phyloP scores from a whole-genome alignment of 1,284 basidiomycete genomes.

The Ganoderma lingzhi region DNA sequence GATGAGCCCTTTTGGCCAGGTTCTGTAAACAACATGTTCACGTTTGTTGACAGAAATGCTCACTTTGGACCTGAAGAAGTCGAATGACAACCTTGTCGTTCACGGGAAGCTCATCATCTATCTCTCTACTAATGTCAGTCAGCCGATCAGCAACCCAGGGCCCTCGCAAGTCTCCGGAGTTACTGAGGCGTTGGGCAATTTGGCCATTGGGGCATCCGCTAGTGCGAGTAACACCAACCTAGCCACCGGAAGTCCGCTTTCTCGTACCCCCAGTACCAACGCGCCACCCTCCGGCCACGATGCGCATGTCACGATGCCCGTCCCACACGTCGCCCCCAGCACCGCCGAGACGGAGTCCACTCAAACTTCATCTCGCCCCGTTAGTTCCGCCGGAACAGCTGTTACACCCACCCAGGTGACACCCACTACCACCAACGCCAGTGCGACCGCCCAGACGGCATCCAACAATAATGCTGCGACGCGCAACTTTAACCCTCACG shows the following conservation, averaged over 20 bases:
- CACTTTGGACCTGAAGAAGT: slow-evolving; percentile 85
- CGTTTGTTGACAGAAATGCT: slow-evolving; percentile 65
- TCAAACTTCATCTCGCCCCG: slow-evolving; percentile 38
- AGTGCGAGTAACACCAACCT: slow-evolving; percentile 45
- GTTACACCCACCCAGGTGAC: slow-evolving; percentile 32
- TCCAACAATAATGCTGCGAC: slow-evolving; percentile 47
- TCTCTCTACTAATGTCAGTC: slow-evolving; percentile 71
- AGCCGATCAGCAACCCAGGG: slow-evolving; percentile 60
- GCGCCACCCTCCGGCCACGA: slow-evolving; percentile 36
- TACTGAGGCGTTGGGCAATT: slow-evolving; percentile 42
- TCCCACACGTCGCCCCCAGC: slow-evolving; percentile 46
- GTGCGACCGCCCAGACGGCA: slow-evolving; percentile 46
- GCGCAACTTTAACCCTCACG: slow-evolving; percentile 71
- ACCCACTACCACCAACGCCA: slow-evolving; percentile 44
- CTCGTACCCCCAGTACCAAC: slow-evolving; percentile 45
- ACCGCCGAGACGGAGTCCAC: slow-evolving; percentile 38
- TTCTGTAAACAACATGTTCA: background rate
- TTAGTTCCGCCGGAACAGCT: slow-evolving; percentile 38
- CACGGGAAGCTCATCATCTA: slow-evolving; percentile 88
- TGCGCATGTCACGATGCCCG: slow-evolving; percentile 45
- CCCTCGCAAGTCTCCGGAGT: slow-evolving; percentile 47
- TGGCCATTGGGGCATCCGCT: slow-evolving; percentile 42
- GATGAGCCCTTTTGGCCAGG: background rate
- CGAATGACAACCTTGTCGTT: slow-evolving; percentile 87
- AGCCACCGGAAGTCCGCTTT: slow-evolving; percentile 40